phyloP scores from a whole-genome alignment of 192 early-diverging fungal species.

The Mortierella claussenii region DNA sequence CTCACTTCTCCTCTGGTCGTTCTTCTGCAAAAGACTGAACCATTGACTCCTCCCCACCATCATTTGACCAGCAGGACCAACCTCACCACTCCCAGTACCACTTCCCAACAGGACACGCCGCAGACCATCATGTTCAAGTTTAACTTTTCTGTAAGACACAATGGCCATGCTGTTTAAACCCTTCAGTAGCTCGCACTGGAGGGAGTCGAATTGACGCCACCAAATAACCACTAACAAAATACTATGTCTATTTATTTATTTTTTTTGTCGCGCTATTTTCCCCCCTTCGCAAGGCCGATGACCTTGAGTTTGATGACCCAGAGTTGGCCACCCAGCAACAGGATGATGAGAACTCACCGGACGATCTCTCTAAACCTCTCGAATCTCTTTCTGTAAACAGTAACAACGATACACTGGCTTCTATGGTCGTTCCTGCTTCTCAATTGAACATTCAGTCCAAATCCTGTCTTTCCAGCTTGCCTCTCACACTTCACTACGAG shows the following conservation, averaged over 20 bases:
- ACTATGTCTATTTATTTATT: not conserved
- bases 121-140: constrained; percentile 45
- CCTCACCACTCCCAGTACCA: too few relatives aligned
- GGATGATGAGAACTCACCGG: constrained; percentile 23
- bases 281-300: constrained; percentile 43
- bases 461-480: constrained; percentile 24
- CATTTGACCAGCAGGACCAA: too few relatives aligned
- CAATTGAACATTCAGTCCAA: constrained; percentile 27
- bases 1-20: not conserved
- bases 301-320: constrained; percentile 45
- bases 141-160: constrained; percentile 44
- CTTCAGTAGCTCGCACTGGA: too few relatives aligned
- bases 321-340: constrained; percentile 12
- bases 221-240: not conserved
- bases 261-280: not conserved
- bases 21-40: not conserved
- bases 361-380: constrained; percentile 24
- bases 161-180: too few relatives aligned
- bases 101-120: not conserved
- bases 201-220: too few relatives aligned
- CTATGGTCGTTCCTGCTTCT: constrained; percentile 25
- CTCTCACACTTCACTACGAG: constrained; percentile 38
- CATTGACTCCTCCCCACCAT: too few relatives aligned
- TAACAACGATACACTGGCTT: too few relatives aligned
- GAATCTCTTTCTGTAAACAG: constrained; percentile 20